These are phyloP conservation scores for Amoeboaphelidium protococcarum DNA, from an alignment of 371 early-diverging fungal genomes.

Conservation along the genomic window DNA sequence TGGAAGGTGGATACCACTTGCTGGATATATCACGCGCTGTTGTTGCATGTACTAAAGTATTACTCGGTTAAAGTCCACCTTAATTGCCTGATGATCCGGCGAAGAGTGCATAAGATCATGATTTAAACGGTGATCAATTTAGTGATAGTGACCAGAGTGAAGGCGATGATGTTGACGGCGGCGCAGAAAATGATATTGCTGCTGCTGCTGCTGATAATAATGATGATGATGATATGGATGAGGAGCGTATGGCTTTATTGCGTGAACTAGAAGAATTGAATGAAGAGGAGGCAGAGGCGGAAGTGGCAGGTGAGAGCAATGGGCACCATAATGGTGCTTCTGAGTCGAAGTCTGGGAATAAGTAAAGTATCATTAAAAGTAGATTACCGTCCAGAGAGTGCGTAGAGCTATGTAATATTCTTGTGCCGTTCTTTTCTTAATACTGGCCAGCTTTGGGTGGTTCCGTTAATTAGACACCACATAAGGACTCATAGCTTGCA, in stretches of 20 bases:
- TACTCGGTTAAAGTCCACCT: slow-evolving; percentile 22
- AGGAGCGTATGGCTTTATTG: not conserved
- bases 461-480: too few relatives aligned
- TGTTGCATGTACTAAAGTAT: slow-evolving; percentile 36
- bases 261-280: too few relatives aligned
- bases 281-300: too few relatives aligned
- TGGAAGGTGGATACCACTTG: slow-evolving; percentile 64
- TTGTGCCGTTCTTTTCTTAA: too few relatives aligned
- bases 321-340: too few relatives aligned
- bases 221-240: not conserved
- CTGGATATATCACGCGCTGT: slow-evolving; percentile 42
- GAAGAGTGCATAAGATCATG: not conserved
- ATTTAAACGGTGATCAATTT: not conserved
- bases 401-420: too few relatives aligned
- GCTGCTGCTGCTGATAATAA: not conserved
- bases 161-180: not conserved
- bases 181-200: not conserved
- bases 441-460: too few relatives aligned
- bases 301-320: too few relatives aligned
- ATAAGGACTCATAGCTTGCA: too few relatives aligned
- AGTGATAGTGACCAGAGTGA: not conserved
- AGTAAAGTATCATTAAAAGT: too few relatives aligned
- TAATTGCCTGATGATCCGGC: not conserved
- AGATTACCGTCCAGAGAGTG: too few relatives aligned
- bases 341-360: too few relatives aligned